Evolutionary conservation across 495 filamentous ascomycete genomes (phyloP), one percentile per base, ranked within the genome.

Genomic region (Haplographium delicatum): DNA sequence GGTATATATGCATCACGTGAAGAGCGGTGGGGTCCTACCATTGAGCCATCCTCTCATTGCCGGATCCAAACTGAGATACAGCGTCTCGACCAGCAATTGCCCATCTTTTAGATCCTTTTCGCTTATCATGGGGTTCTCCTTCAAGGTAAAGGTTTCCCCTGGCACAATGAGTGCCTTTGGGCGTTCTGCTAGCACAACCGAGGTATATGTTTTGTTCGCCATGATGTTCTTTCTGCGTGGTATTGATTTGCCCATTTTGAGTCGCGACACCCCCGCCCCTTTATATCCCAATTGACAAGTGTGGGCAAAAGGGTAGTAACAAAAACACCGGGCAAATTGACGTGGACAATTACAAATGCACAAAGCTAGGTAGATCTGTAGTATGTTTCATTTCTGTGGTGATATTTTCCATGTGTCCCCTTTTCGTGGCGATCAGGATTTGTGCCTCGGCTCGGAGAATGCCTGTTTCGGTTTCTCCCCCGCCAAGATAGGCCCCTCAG

Each of bases 11-110:
- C 18, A 13, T 49, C 18, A 48, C 11, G 28, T 44, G 39, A 39
- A 42, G 8, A n/a, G 5, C 20, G 19, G 19, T 26, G 3, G 26
- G 3, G 10, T 52, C 57, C 33, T 25, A 72, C 68, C 71, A 25
- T 67, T 60, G 0, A 93, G 73, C 87, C 85, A 89, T 53, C 80
- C 79, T 50, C 87, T 75, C 80, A 89, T 88, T n/a, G 85, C 84
- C 0, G 86, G 86, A 66, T 91, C 86, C 55, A 87, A 79, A n/a
- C 82, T 85, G 56, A 89, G 68, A 65, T 85, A 88, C 40, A 84
- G 72, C 1, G 68, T 68, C 56, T 86, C 79, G 20, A 88, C 68
- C 23, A 89, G 75, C 44, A 87, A 58, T 51, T 86, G 72, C 57
- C 81, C 76, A 60, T 79, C 66, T 24, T 72, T 62, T n/a, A 80